A percentile compares a stretch with the other conserved stretches of the same genome.
Conservation (phyloP, 495 filamentous ascomycete genomes). For the Daldinia concentrica region DNA sequence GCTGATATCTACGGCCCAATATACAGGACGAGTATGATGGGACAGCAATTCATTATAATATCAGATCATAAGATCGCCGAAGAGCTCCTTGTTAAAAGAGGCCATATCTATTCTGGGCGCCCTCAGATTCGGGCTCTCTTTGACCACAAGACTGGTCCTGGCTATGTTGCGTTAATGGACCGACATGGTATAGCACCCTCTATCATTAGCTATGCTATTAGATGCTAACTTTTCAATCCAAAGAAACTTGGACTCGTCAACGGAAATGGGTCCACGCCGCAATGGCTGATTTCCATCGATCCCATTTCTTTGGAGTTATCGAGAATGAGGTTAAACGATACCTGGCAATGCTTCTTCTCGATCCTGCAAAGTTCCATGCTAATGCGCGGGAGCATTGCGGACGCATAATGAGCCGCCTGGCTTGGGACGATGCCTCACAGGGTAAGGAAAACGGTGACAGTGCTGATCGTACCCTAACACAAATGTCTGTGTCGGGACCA, state of each 20-base stretch:
- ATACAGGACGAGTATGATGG: slow-evolving; percentile 60
- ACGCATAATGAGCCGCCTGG: slow-evolving; percentile 58
- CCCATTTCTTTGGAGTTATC: slow-evolving; percentile 60
- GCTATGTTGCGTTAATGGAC: slow-evolving; percentile 60
- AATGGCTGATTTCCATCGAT: slow-evolving; percentile 57
- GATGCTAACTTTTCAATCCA: neutral
- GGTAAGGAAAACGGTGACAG: slow-evolving; percentile 55
- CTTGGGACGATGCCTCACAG: slow-evolving; percentile 58
- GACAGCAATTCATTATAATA: slow-evolving; percentile 61
- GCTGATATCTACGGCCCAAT: slow-evolving; percentile 64
- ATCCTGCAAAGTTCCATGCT: slow-evolving; percentile 56
- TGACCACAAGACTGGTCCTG: slow-evolving; percentile 58
- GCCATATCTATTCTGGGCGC: slow-evolving; percentile 62
- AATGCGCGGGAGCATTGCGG: slow-evolving; percentile 58
- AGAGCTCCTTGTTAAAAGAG: slow-evolving; percentile 64
- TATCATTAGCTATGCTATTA: neutral
- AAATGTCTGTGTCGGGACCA: slow-evolving; percentile 60
- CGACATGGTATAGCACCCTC: slow-evolving; percentile 50
- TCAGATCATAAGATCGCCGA: slow-evolving; percentile 65
- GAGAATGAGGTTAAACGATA: slow-evolving; percentile 56
- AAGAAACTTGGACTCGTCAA: slow-evolving; percentile 58
- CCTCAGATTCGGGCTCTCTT: slow-evolving; percentile 60
- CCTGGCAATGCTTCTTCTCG: slow-evolving; percentile 54
- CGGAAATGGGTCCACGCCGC: slow-evolving; percentile 60
- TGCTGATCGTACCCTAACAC: slow-evolving; percentile 57